phyloP scores from a whole-genome alignment of 1,139 yeast species.

The Lodderomyces beijingensis region DNA sequence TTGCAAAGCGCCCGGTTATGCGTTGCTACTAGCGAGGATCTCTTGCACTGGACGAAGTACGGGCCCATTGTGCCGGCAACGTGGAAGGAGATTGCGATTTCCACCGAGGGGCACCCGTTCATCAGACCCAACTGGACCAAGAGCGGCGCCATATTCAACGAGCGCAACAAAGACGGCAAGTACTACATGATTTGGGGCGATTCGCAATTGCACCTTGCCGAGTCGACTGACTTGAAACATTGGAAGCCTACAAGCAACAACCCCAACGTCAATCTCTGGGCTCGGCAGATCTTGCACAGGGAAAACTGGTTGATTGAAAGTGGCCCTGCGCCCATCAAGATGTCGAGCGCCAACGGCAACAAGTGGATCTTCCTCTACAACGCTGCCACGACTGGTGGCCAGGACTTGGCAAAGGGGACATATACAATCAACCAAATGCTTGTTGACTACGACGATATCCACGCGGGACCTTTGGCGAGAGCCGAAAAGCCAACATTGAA shows the following conservation, averaged over 20 bases:
- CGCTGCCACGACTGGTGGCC: conserved; percentile 38
- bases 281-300: conserved; percentile 28
- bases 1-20: conserved; percentile 33
- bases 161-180: conserved; percentile 26
- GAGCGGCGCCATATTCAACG: conserved; percentile 41
- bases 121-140: conserved; percentile 41
- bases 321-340: conserved; percentile 42
- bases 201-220: conserved; percentile 36
- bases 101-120: conserved; percentile 19
- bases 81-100: conserved; percentile 33
- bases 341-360: conserved; percentile 23
- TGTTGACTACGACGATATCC: conserved; percentile 36
- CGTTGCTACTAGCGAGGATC: conserved; percentile 37
- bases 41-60: conserved; percentile 38
- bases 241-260: conserved; percentile 28
- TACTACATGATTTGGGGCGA: conserved; percentile 49
- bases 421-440: conserved; percentile 41
- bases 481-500: conserved; percentile 33
- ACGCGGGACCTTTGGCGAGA: conserved; percentile 36
- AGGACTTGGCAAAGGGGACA: conserved; percentile 25
- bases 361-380: conserved; percentile 40
- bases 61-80: conserved; percentile 32
- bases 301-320: conserved; percentile 40
- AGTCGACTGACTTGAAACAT: conserved; percentile 29
- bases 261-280: conserved; percentile 22